A percentile compares a stretch with the other conserved stretches of the same genome.
These are phyloP conservation scores for Fusarium sp. DNA, from an alignment of 2,329 filamentous ascomycete genomes.

Conservation along the genomic window DNA sequence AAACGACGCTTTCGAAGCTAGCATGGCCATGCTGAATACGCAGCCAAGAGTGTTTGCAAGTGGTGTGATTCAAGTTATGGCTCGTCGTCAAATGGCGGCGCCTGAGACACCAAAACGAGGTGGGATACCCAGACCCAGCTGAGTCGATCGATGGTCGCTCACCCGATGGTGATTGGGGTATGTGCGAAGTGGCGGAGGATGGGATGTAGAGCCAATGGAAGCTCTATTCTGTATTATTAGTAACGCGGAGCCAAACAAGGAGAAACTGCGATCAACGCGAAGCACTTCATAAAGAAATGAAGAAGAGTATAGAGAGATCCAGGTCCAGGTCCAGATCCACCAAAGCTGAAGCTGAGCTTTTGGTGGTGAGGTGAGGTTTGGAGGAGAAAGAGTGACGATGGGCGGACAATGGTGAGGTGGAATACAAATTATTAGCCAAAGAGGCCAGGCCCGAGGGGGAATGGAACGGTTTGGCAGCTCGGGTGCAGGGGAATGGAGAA, in stretches of 20 bases:
- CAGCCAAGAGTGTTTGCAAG: slow-evolving; percentile 1
- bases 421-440: slow-evolving; percentile 35
- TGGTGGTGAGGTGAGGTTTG: slow-evolving; percentile 18
- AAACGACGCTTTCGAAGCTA: slow-evolving; percentile 79
- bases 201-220: not conserved
- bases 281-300: slow-evolving; percentile 32
- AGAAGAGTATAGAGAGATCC: slow-evolving; percentile 19
- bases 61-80: slow-evolving; percentile 1
- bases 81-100: slow-evolving; percentile 27
- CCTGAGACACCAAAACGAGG: slow-evolving; percentile 37
- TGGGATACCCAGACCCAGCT: slow-evolving; percentile 40
- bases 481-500: slow-evolving; percentile 36
- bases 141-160: slow-evolving; percentile 31
- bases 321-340: slow-evolving; percentile 3
- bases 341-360: slow-evolving; percentile 14
- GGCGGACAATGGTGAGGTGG: slow-evolving; percentile 20
- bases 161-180: slow-evolving; percentile 18
- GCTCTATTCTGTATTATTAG: slow-evolving; percentile 39
- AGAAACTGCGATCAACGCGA: slow-evolving; percentile 43
- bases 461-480: slow-evolving; percentile 43
- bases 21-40: slow-evolving; percentile 72
- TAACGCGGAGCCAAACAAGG: slow-evolving; percentile 22
- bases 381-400: slow-evolving; percentile 32
- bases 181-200: slow-evolving; percentile 5
- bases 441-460: slow-evolving; percentile 12